phyloP scores from a whole-genome alignment of 768 basidiomycete species.

The Pleurotus platypus region DNA sequence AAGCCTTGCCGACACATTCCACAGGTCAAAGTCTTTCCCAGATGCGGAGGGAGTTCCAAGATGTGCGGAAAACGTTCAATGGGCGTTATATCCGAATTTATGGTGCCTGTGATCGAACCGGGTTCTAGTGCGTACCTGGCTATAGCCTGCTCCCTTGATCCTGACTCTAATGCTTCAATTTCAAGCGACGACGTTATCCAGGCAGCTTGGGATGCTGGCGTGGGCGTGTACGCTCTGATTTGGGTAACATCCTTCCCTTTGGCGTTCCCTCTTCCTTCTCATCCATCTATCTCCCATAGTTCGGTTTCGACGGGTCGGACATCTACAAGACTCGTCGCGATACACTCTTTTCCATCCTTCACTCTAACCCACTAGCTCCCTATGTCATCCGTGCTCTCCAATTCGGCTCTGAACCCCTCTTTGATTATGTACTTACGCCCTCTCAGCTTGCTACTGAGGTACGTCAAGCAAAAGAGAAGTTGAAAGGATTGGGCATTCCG shows the following conservation, averaged over 20 bases:
- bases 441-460: slow-evolving; percentile 49
- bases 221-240: slow-evolving; percentile 72
- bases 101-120: slow-evolving; percentile 39
- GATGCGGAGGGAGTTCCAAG: slow-evolving; percentile 51
- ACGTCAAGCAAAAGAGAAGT: slow-evolving; percentile 38
- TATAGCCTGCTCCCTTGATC: not conserved
- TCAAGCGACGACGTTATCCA: slow-evolving; percentile 53
- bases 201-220: slow-evolving; percentile 64
- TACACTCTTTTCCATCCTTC: slow-evolving; percentile 45
- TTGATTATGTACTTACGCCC: slow-evolving; percentile 51
- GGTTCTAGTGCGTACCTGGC: slow-evolving; percentile 38
- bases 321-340: slow-evolving; percentile 55
- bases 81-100: slow-evolving; percentile 66
- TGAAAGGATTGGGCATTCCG: slow-evolving; percentile 54
- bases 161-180: not conserved
- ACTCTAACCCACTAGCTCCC: slow-evolving; percentile 57
- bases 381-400: slow-evolving; percentile 65
- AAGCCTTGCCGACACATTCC: no score
- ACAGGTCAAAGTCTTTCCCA: slow-evolving; percentile 54
- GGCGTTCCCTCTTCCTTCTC: not conserved
- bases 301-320: slow-evolving; percentile 43
- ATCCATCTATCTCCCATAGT: slow-evolving; percentile 24
- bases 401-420: slow-evolving; percentile 72
- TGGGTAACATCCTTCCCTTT: slow-evolving; percentile 41
- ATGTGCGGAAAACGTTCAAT: slow-evolving; percentile 56